Evolutionary conservation across 1,284 basidiomycete genomes (phyloP).

Genomic region (Cystobasidium pallidum): DNA sequence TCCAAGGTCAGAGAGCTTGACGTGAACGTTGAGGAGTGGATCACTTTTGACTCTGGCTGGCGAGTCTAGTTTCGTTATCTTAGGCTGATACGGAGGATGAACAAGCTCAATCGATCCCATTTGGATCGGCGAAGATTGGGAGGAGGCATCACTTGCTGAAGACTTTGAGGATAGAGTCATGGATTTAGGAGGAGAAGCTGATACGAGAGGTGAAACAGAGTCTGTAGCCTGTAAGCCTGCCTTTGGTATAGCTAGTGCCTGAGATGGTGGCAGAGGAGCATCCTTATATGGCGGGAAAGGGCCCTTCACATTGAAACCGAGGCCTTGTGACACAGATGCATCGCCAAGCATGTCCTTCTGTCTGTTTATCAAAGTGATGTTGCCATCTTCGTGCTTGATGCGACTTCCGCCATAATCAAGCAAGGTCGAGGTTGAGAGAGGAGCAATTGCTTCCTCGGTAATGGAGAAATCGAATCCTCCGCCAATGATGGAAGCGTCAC

Average conservation of each 20-base stretch:
- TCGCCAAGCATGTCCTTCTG: neutral
- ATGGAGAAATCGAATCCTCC: slow-evolving; percentile 8
- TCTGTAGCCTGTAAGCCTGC: neutral
- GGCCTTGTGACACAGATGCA: neutral
- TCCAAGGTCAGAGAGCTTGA: slow-evolving; percentile 41
- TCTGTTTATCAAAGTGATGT: neutral
- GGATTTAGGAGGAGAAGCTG: slow-evolving; percentile 13
- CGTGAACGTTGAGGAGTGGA: slow-evolving; percentile 24
- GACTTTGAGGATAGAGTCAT: slow-evolving; percentile 1
- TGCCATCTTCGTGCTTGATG: neutral
- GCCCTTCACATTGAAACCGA: neutral
- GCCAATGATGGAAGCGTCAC: slow-evolving; percentile 10
- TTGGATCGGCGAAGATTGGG: neutral
- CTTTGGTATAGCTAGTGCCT: slow-evolving; percentile 1
- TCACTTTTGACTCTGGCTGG: slow-evolving; percentile 12
- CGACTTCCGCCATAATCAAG: neutral
- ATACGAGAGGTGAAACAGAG: neutral
- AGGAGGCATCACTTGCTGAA: slow-evolving; percentile 7
- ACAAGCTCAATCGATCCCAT: neutral
- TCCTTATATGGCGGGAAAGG: no score
- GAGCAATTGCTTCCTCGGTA: neutral
- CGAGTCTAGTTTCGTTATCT: slow-evolving; percentile 5
- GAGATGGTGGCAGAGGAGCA: neutral
- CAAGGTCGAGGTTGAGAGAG: no score
- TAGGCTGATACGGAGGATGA: neutral